Evolutionary conservation across 2,329 filamentous ascomycete genomes (phyloP).

Genomic region (Penicillium sp.): DNA sequence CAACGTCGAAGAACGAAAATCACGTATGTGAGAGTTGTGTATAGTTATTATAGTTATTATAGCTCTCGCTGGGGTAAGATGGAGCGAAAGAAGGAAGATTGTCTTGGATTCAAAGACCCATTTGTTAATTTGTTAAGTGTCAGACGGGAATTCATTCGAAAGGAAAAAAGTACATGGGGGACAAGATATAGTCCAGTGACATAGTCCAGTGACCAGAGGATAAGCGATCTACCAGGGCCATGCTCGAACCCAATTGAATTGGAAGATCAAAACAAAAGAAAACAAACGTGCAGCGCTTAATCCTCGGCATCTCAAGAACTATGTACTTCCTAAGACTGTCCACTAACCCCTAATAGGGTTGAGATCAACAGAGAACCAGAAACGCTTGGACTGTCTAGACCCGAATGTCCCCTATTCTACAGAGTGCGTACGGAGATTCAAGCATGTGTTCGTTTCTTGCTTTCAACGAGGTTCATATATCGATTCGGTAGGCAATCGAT

Average conservation of each 20-base stretch:
- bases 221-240: neutral
- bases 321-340: neutral
- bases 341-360: neutral
- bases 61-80: neutral
- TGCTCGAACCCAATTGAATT: neutral
- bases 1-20: neutral
- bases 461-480: neutral
- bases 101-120: neutral
- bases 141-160: neutral
- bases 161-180: too few species aligned
- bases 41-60: too few species aligned
- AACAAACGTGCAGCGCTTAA: neutral
- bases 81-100: neutral
- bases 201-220: neutral
- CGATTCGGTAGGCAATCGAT: too few species aligned
- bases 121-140: neutral
- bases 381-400: neutral
- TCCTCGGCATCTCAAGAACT: neutral
- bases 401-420: neutral
- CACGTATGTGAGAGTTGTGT: neutral
- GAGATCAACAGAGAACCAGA: neutral
- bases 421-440: neutral
- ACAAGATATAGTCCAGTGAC: too few species aligned
- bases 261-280: neutral
- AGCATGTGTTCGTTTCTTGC: neutral